A percentile compares a stretch with the other conserved stretches of the same genome.
phyloP scores from a whole-genome alignment of 78 protist species.

The slime mould (Dictyostelium discoideum) region dicty_2.7 NC_007089.4:3565501-3566000 shows the following conservation, averaged over 20 bases:
- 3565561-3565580: not conserved
- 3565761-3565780: not conserved
- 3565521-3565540: not conserved
- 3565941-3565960: not conserved
- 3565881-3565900: not conserved
- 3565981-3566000: slow-evolving; percentile 60
- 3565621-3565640: too few species aligned
- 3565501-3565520: slow-evolving; percentile 62
- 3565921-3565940: not conserved
- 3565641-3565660: not conserved
- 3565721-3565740: not conserved
- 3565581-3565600: not conserved
- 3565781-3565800: not conserved
- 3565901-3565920: not conserved
- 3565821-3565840: not conserved
- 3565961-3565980: not conserved
- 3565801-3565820: not conserved
- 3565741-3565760: not conserved
- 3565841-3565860: too few species aligned
- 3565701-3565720: not conserved
- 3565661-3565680: not conserved
- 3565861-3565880: too few species aligned
- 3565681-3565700: not conserved
- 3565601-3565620: not conserved
- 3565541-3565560: not conserved